Conservation (phyloP, 2,329 filamentous ascomycete species). For the Venturiaceae sp. region DNA sequence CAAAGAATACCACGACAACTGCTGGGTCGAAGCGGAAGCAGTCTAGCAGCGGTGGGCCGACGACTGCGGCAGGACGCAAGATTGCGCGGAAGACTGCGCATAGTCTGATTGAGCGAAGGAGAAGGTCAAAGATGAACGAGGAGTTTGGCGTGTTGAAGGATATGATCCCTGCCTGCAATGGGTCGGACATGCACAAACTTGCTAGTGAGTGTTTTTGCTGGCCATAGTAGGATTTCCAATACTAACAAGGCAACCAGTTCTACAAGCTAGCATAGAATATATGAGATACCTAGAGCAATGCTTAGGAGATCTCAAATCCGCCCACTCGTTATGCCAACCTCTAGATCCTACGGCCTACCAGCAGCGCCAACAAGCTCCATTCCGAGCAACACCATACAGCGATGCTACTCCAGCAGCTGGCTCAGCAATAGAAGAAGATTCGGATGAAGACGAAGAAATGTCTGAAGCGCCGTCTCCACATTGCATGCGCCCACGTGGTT, state of each 20-base stretch:
- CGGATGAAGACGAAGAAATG: conserved; percentile 25
- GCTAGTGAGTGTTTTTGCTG: conserved; percentile 54
- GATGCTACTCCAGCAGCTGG: not conserved
- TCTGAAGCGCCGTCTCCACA: conserved; percentile 22
- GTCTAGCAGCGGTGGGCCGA: conserved; percentile 43
- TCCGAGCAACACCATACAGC: conserved; percentile 2
- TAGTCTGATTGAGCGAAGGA: conserved; percentile 80
- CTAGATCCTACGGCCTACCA: conserved; percentile 9
- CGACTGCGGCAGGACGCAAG: conserved; percentile 82
- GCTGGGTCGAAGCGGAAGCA: conserved; percentile 61
- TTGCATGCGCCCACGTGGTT: conserved; percentile 12
- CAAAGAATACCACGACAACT: conserved; percentile 15
- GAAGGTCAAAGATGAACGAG: conserved; percentile 97
- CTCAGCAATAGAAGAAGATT: conserved; percentile 28
- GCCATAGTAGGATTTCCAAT: conserved; percentile 48
- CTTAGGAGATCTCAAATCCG: conserved; percentile 65
- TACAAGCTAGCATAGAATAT: conserved; percentile 89
- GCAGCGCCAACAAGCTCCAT: not conserved
- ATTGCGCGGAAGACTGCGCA: conserved; percentile 94
- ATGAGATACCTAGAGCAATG: conserved; percentile 90
- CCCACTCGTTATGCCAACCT: conserved; percentile 15
- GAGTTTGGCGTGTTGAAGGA: conserved; percentile 89
- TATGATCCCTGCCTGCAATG: conserved; percentile 93
- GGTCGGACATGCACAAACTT: conserved; percentile 93
- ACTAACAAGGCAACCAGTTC: conserved; percentile 8